phyloP scores from a whole-genome alignment of 805 yeast species.

The Kodamaea fukazawae region DNA sequence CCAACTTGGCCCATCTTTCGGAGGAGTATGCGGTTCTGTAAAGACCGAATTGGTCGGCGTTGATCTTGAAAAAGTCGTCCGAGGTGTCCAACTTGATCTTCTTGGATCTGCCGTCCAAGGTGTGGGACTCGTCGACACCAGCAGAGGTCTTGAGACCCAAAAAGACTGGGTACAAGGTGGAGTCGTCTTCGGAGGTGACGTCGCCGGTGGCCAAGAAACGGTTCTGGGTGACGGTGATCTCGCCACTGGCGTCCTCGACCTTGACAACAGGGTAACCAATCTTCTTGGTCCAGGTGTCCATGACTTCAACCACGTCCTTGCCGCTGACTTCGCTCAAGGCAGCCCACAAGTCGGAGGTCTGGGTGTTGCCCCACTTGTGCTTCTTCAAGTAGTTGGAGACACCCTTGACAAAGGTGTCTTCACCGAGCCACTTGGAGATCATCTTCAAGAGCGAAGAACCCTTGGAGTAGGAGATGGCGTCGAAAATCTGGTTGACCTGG shows the following conservation, averaged over 20 bases:
- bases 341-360: conserved; percentile 75
- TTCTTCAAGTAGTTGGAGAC: conserved; percentile 73
- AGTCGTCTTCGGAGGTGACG: conserved; percentile 71
- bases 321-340: conserved; percentile 69
- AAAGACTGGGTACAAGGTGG: conserved; percentile 66
- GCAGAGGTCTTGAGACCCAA: conserved; percentile 56
- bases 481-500: conserved; percentile 81
- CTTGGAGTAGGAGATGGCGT: conserved; percentile 78
- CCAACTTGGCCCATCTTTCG: conserved; percentile 67
- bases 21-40: conserved; percentile 70
- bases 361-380: conserved; percentile 75
- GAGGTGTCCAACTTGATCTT: conserved; percentile 37
- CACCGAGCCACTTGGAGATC: conserved; percentile 80
- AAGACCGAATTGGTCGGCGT: conserved; percentile 72
- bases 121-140: conserved; percentile 60
- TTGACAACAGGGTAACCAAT: conserved; percentile 74
- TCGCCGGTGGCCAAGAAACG: conserved; percentile 77
- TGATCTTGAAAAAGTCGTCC: conserved; percentile 63
- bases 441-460: conserved; percentile 78
- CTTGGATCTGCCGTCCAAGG: conserved; percentile 44
- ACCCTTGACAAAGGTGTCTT: conserved; percentile 72
- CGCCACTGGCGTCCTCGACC: conserved; percentile 53
- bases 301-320: conserved; percentile 65
- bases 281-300: conserved; percentile 79
- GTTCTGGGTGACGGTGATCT: conserved; percentile 61